Evolutionary conservation across 768 basidiomycete species (phyloP), one percentile per base, ranked within the genome.

Genomic region (Trametes elegans): DNA sequence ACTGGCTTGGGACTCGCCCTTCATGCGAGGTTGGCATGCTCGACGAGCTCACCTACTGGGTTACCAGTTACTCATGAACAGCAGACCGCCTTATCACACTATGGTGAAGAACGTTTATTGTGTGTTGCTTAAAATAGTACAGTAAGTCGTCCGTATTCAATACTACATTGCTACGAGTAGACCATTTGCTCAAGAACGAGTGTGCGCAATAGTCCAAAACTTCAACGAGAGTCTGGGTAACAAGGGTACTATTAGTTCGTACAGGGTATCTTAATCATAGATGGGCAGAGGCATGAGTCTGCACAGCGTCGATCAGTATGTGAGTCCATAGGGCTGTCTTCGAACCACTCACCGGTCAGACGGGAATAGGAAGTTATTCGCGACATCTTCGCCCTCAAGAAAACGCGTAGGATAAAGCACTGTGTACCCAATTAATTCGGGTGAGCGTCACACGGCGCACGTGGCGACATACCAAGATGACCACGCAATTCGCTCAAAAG

Each of bases 341-440:
- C 38, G 28, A 10, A 9, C 9, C 27, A 67, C 78, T 55, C 59
- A 87, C 88, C 80, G 79, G 66, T 96, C 94, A 26, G 91, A 82
- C 65, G 90, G 91, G 73, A 96, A 96, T 57, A 97, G 72, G 75
- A 97, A 96, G 68, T 98, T 98, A 61, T 95, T 88, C 6, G 88
- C 86, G 1, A 83, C 77, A 66, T 96, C 93, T 71, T 98, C 95
- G n/a, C 83, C 89, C 70, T 98, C 95, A 57, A 98, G 66, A 74
- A 98, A 98, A 10, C 85, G 83, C 14, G 78, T 89, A 2, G 95
- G 85, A 71, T 90, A 90, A 10, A 91, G 50, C 34, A 98, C 95
- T 96, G 61, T 3, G 27, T n/a, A 41, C 23, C 13, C 5, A 3
- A 14, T 51, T 9, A 53, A 28, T 11, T 7, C 24, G n/a, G n/a